A percentile compares a stretch with the other conserved stretches of the same genome.
phyloP scores from a whole-genome alignment of 768 basidiomycete species.

The Tricholoma sp. region DNA sequence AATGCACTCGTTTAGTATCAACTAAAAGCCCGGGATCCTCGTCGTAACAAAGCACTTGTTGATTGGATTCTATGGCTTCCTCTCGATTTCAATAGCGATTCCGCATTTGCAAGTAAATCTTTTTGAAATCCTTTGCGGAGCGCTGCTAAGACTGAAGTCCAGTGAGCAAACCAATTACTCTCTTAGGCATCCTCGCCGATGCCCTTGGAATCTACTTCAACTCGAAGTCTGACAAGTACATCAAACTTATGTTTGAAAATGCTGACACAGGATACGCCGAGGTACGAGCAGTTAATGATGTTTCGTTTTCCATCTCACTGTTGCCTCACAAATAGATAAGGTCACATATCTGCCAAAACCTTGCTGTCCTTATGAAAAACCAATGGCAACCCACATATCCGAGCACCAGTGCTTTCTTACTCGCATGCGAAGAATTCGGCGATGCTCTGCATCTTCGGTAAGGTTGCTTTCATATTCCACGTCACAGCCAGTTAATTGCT shows the following conservation, averaged over 20 bases:
- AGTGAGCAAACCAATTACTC: constrained; percentile 75
- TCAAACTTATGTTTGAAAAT: constrained; percentile 67
- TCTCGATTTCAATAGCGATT: constrained; percentile 79
- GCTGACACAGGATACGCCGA: constrained; percentile 83
- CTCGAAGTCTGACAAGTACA: constrained; percentile 60
- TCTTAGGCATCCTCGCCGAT: constrained; percentile 64
- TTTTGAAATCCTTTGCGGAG: not conserved
- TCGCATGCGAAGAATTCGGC: constrained; percentile 41
- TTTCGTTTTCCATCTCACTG: constrained; percentile 1
- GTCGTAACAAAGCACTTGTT: constrained; percentile 65
- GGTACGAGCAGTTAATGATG: constrained; percentile 32
- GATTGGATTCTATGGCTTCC: constrained; percentile 74
- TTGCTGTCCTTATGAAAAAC: constrained; percentile 51
- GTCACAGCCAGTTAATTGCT: constrained; percentile 5
- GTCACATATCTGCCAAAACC: constrained; percentile 58
- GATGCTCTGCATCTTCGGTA: constrained; percentile 67
- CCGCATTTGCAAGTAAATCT: constrained; percentile 79
- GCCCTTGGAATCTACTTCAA: constrained; percentile 62
- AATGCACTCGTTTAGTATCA: constrained; percentile 31
- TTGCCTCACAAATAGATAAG: constrained; percentile 48
- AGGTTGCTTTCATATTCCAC: not conserved
- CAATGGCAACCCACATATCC: constrained; percentile 69
- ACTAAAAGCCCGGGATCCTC: constrained; percentile 71
- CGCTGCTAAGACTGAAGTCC: constrained; percentile 2
- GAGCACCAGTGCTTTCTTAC: constrained; percentile 47